phyloP scores from a whole-genome alignment of 805 yeast genomes.

The Blastobotrys americana region DNA sequence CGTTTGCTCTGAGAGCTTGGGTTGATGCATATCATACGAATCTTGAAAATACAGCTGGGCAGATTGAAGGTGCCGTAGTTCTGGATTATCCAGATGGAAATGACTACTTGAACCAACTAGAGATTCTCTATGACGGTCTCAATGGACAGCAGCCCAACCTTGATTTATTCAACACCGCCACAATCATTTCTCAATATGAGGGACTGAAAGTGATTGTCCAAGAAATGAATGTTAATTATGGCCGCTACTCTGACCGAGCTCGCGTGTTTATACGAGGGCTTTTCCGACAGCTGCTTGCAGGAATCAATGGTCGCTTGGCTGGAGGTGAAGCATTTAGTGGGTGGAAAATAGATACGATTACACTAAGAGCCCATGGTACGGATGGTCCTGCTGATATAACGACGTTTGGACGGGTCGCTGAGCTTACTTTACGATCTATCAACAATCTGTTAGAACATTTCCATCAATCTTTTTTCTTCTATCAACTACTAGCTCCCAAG shows the following conservation, averaged over 20 bases:
- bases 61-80: constrained; percentile 83
- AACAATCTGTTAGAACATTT: constrained; percentile 91
- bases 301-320: constrained; percentile 45
- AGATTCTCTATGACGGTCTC: constrained; percentile 74
- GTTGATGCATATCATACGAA: constrained; percentile 87
- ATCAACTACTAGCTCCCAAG: constrained; percentile 68
- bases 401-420: constrained; percentile 83
- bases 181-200: constrained; percentile 68
- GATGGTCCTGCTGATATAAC: constrained; percentile 69
- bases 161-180: constrained; percentile 79
- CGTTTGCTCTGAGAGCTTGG: constrained; percentile 71
- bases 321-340: constrained; percentile 94
- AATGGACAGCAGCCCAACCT: constrained; percentile 95
- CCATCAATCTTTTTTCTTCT: constrained; percentile 95
- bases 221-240: constrained; percentile 24
- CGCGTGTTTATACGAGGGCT: constrained; percentile 58
- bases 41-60: constrained; percentile 83
- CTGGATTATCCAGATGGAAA: constrained; percentile 59
- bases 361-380: constrained; percentile 61
- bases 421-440: constrained; percentile 78
- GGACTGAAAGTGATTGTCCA: constrained; percentile 65
- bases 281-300: constrained; percentile 61
- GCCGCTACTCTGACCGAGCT: constrained; percentile 44
- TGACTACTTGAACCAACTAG: constrained; percentile 69
- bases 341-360: constrained; percentile 89